Evolutionary conservation across 2,329 filamentous ascomycete genomes (phyloP), one percentile per base, ranked within the genome.

Genomic region (Colletotrichum somersetense): DNA sequence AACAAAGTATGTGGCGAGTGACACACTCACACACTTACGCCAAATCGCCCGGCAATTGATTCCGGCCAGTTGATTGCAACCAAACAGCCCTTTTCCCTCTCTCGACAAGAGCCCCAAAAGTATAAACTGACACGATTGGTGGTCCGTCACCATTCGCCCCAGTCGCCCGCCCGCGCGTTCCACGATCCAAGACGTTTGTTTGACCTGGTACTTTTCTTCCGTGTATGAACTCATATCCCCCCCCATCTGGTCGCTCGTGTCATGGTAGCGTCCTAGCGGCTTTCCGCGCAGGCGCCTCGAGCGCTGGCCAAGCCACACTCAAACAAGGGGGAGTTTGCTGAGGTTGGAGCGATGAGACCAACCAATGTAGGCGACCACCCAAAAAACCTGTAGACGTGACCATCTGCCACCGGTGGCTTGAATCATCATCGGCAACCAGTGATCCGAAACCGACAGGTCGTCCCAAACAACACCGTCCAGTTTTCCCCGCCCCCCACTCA

Each of bases 291-390:
- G 64, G 44, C 64, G 65, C 68, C 68, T 71, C 65, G 53, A 63
- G 65, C 65, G 65, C 65, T 66, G 53, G 70, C 62, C 62, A 66
- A 66, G 61, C 57, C 66, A 57, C 71, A 66, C 18, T 42, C 50
- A n/a, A 33, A 23, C 12, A 61, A 33, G 26, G n/a, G 40, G 30
- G 30, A 4, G 30, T 30, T 30, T 30, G 30, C 30, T 30, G 30
- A 30, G 30, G 30, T 30, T 30, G 30, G 38, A 26, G 30, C 16
- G 42, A 30, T n/a, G 23, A 23, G 26, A 20, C 30, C 10, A 30
- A 4, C 16, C 7, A 30, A 2, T 33, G 18, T 3, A n/a, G 44
- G 33, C 33, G 50, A 12, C 38, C 58, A 33, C 14, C 56, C 38
- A 58, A 20, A 20, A 30, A 2, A 35, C 5, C 14, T 33, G 52